phyloP scores from a whole-genome alignment of 108 stramenopile genomes.

The Cyclostephanos invisitatus region DNA sequence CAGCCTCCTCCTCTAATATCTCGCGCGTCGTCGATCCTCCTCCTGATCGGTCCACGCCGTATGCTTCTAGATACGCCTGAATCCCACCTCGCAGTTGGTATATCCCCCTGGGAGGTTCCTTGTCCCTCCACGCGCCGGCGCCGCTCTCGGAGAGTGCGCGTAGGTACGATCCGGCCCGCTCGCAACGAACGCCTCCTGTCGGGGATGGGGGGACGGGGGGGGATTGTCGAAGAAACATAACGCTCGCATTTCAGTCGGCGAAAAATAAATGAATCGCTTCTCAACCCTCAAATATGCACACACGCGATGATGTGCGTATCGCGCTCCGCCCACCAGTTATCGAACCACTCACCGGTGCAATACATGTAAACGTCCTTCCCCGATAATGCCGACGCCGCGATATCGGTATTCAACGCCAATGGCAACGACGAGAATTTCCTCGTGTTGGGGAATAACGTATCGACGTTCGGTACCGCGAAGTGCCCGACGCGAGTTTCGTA shows the following conservation, averaged over 20 bases:
- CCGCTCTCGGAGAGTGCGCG: conserved; percentile 54
- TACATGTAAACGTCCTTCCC: conserved; percentile 73
- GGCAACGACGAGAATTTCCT: conserved; percentile 85
- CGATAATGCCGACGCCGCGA: conserved; percentile 45
- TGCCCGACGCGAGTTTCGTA: conserved; percentile 78
- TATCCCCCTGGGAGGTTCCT: conserved; percentile 46
- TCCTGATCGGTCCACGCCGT: conserved; percentile 18
- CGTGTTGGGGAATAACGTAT: conserved; percentile 69
- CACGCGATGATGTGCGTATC: conserved; percentile 27
- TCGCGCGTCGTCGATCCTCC: not conserved
- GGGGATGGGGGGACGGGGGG: not conserved
- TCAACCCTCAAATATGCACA: not conserved
- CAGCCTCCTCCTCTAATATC: not conserved
- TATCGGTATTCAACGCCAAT: conserved; percentile 53
- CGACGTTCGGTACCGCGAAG: conserved; percentile 63
- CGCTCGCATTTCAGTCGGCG: no score
- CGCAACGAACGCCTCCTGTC: conserved; percentile 84
- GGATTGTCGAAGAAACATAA: not conserved
- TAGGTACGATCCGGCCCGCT: conserved; percentile 72
- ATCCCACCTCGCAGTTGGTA: conserved; percentile 85
- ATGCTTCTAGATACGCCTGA: conserved; percentile 68
- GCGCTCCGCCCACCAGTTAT: not conserved
- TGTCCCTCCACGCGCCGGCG: conserved; percentile 48
- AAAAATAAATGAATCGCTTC: no score
- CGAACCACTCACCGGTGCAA: conserved; percentile 33